Evolutionary conservation across 2,329 filamentous ascomycete genomes (phyloP), one percentile per base, ranked within the genome.

Genomic region (Curvularia sp.): DNA sequence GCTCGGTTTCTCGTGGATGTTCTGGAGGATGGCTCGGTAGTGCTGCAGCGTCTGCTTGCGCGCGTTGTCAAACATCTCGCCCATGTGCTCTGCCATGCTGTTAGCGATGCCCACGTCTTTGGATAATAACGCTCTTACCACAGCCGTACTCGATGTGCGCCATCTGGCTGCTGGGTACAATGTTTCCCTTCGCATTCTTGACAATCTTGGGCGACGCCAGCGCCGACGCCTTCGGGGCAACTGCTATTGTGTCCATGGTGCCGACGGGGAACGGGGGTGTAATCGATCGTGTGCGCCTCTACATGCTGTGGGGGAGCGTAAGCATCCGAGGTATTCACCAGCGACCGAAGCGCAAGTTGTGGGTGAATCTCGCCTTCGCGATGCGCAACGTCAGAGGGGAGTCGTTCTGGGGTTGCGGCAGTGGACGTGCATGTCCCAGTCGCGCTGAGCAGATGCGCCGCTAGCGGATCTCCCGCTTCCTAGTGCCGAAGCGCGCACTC

Each of bases 21-120:
- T 85, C 60, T 88, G 84, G 39, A 93, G 81, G 59, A 92, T 86
- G 70, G 86, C 84, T 71, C 89, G 90, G 77, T 93, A 93, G 68
- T 90, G 86, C 55, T 86, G 82, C 60, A 91, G 86, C 20, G 88
- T 89, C 61, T 84, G 87, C 67, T 90, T 88, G 77, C 87, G 88
- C 15, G 86, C 85, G 62, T 88, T 86, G 62, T 86, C 85, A 46
- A 92, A 82, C 59, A 93, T 84, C 24, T 83, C 81, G 74, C 91
- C 88, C 49, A 91, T 84, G 76, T 93, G 90, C 74, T 91, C 90
- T 93, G 70, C 53, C 33, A 24, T 18, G 46, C 20, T 8, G 61
- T 77, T 55, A 77, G 72, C 55, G 28, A 33, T n/a, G 33, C 15
- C 47, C 24, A 10, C 12, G 28, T 28, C 7, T 10, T 31, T 15